Evolutionary conservation across 1,284 basidiomycete genomes (phyloP), one percentile per base, ranked within the genome.

Genomic region (Cryptococcus amylolentus): DNA sequence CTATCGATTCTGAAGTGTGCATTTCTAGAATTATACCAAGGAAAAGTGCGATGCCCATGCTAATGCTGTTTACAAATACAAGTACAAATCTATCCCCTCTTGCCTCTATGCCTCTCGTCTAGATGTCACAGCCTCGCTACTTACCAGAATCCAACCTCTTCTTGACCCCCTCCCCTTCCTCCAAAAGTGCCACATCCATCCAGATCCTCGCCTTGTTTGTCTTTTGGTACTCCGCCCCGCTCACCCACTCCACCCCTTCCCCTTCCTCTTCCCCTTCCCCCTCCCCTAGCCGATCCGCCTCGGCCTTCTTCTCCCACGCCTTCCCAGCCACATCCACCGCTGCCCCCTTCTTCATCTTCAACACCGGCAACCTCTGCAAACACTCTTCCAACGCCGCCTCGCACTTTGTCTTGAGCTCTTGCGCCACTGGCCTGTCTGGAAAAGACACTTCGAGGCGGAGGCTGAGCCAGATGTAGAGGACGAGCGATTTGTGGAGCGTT

Each of bases 381-480:
- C 76, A 77, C 18, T 69, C 58, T 54, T 91, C 85, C 67, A 95
- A 82, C 12, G 81, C 86, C 28, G 72, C 70, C 76, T 96, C 90
- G 5, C 85, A 80, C 37, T 86, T 78, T n/a, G 70, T 71, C 73
- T 91, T 91, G 53, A 88, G 68, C 44, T 72, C 74, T 5, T 77
- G 68, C 1, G 84, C 86, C 42, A 81, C 76, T 10, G 78, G 73
- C 35, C 81, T 78, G 37, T 88, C 82, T 16, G 83, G 79, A 72
- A 90, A 98, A 12, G 85, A 82, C 47, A 92, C 80, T 1, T 85
- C 83, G 49, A 86, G 82, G n/a, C 94, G 85, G 75, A 85, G 87
- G 23, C 82, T 82, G 56, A 96, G 81, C 95, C 95, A 98, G 52
- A 91, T 80, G 75, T 98, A 98, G 18, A 89, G 66, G 16, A 88